These are phyloP conservation scores for Saccharomycopsis vini DNA, from an alignment of 805 yeast species.

Conservation along the genomic window DNA sequence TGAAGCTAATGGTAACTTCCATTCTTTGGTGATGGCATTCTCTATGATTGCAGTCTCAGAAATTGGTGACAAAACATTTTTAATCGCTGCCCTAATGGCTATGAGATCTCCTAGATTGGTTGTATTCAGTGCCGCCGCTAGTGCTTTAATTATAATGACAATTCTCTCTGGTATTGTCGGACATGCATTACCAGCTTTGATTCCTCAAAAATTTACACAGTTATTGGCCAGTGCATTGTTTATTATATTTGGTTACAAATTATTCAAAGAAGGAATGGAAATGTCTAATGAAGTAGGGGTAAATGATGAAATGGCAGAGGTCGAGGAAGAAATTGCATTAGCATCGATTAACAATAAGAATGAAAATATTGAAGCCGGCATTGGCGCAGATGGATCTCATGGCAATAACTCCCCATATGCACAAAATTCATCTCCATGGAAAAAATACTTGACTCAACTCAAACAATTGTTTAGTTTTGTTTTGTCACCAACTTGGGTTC, in stretches of 20 bases:
- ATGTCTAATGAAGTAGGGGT: conserved; percentile 83
- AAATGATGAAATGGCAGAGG: conserved; percentile 93
- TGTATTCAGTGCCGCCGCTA: conserved; percentile 83
- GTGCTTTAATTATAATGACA: conserved; percentile 85
- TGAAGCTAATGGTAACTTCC: conserved; percentile 19
- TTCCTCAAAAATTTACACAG: conserved; percentile 74
- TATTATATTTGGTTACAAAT: conserved; percentile 69
- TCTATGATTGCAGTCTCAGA: conserved; percentile 94
- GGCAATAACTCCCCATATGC: not conserved
- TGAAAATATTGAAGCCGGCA: conserved; percentile 50
- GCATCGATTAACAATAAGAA: conserved; percentile 43
- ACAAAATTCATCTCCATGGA: not conserved
- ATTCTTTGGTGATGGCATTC: conserved; percentile 68
- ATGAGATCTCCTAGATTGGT: conserved; percentile 80
- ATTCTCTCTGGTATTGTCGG: conserved; percentile 85
- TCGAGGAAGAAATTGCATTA: conserved; percentile 82
- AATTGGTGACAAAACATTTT: conserved; percentile 94
- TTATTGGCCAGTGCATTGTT: conserved; percentile 75
- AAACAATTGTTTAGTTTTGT: conserved; percentile 50
- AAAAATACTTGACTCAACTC: conserved; percentile 30
- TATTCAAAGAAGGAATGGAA: conserved; percentile 70
- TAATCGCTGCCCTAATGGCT: conserved; percentile 96
- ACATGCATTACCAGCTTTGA: conserved; percentile 75
- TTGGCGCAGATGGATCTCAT: no score
- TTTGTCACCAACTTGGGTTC: conserved; percentile 85